phyloP scores from a whole-genome alignment of 2,329 filamentous ascomycete species.

The Fusarium caatingaense region DNA sequence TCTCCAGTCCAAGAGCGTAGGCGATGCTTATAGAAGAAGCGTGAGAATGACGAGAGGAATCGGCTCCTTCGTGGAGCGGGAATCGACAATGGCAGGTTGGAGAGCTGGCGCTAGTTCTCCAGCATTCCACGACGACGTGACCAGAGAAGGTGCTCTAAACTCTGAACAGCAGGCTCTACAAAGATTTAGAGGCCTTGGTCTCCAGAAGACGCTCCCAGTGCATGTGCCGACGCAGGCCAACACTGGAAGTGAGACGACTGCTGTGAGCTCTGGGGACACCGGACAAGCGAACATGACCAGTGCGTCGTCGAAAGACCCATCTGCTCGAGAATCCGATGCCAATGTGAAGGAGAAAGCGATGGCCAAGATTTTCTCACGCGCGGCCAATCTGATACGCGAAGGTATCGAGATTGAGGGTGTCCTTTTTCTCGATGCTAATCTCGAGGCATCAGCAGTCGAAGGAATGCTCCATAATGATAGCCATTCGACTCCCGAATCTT shows the following conservation, averaged over 20 bases:
- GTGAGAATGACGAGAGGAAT: slow-evolving; percentile 55
- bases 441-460: slow-evolving; percentile 31
- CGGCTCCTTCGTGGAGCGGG: slow-evolving; percentile 53
- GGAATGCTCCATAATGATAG: slow-evolving; percentile 29
- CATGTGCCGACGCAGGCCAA: slow-evolving; percentile 15
- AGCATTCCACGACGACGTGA: slow-evolving; percentile 17
- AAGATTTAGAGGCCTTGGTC: background rate
- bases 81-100: slow-evolving; percentile 47
- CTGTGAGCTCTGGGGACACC: background rate
- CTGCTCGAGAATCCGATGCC: slow-evolving; percentile 1
- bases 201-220: slow-evolving; percentile 11
- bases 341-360: slow-evolving; percentile 5
- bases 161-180: slow-evolving; percentile 28
- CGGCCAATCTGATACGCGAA: slow-evolving; percentile 57
- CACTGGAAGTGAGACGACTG: slow-evolving; percentile 3
- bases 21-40: slow-evolving; percentile 46
- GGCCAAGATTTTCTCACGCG: slow-evolving; percentile 54
- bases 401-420: slow-evolving; percentile 56
- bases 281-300: background rate
- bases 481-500: slow-evolving; percentile 20
- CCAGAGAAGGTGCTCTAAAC: slow-evolving; percentile 27
- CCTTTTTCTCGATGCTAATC: slow-evolving; percentile 49
- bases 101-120: slow-evolving; percentile 20
- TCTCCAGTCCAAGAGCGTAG: slow-evolving; percentile 48
- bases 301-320: slow-evolving; percentile 3